phyloP scores from a whole-genome alignment of 2,329 filamentous ascomycete genomes.

The Pezicula rhizophila region DNA sequence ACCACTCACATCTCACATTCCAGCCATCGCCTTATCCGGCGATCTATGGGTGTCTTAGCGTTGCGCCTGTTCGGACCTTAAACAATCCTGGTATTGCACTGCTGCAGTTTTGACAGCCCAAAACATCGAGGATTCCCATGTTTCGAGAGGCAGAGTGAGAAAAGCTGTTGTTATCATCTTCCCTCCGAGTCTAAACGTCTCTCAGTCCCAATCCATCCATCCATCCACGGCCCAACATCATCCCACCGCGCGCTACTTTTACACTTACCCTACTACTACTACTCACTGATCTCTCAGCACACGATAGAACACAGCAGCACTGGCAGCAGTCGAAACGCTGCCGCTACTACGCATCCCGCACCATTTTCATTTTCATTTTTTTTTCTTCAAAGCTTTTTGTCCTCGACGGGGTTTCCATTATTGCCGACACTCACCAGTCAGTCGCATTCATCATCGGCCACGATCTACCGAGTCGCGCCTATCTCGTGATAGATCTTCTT shows the following conservation, averaged over 20 bases:
- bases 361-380: background rate
- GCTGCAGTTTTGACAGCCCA: conserved; percentile 2
- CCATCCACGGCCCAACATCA: too few species aligned
- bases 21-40: conserved; percentile 19
- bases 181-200: background rate
- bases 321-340: background rate
- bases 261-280: too few species aligned
- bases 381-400: background rate
- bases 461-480: background rate
- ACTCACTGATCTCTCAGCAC: background rate
- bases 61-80: conserved; percentile 15
- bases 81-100: background rate
- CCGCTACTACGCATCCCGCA: background rate
- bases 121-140: conserved; percentile 5
- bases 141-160: background rate
- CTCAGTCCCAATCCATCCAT: too few species aligned
- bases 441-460: background rate
- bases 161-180: background rate
- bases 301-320: background rate
- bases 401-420: background rate
- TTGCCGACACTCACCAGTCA: background rate
- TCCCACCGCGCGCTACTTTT: too few species aligned
- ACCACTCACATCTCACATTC: conserved; percentile 14
- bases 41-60: conserved; percentile 18
- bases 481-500: conserved; percentile 1